Conservation (phyloP, 2,329 filamentous ascomycete species). For the Cordyceps pruinosa region DNA sequence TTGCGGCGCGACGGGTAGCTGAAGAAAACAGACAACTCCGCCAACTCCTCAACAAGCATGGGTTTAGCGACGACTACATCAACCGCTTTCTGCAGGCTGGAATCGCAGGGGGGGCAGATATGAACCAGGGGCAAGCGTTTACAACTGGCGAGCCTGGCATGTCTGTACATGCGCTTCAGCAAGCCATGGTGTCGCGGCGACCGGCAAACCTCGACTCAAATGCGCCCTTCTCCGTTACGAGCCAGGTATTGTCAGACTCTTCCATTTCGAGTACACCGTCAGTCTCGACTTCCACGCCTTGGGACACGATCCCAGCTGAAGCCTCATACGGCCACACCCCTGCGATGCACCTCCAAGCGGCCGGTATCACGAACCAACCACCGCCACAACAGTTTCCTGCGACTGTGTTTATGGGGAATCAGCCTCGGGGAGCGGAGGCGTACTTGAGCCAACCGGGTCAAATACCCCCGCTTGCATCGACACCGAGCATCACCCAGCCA, state of each 20-base stretch:
- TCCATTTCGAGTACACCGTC: conserved; percentile 26
- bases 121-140: neutral
- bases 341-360: neutral
- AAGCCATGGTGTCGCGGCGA: conserved; percentile 30
- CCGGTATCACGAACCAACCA: neutral
- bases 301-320: conserved; percentile 21
- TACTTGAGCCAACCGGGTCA: neutral
- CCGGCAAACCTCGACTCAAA: conserved; percentile 23
- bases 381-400: conserved; percentile 4
- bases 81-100: conserved; percentile 30
- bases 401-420: neutral
- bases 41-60: conserved; percentile 49
- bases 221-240: conserved; percentile 23
- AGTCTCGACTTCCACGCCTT: conserved; percentile 26
- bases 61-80: conserved; percentile 51
- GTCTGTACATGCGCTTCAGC: conserved; percentile 29
- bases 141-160: conserved; percentile 17
- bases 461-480: neutral
- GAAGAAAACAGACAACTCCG: conserved; percentile 63
- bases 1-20: conserved; percentile 59
- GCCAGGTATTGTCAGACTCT: conserved; percentile 27
- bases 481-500: neutral
- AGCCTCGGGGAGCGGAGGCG: neutral
- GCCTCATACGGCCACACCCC: conserved; percentile 1
- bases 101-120: neutral